Evolutionary conservation across 805 yeast species (phyloP), one percentile per base, ranked within the genome.

Genomic region (Teunomyces cretensis): DNA sequence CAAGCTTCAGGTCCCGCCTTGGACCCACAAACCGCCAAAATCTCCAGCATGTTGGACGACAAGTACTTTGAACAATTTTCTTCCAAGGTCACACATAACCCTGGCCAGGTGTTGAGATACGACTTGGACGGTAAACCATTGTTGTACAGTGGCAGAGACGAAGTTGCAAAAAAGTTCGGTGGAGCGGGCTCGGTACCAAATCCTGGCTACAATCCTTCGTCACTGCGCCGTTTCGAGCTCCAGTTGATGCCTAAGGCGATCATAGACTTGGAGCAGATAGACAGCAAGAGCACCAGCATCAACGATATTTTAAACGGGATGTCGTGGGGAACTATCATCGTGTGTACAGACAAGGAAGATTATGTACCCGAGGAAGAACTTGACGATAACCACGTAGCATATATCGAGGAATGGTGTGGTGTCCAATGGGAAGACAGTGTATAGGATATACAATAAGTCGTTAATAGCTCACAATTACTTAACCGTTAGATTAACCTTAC

Each of bases 281-380:
- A 67, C 54, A 50, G 49, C 9, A 22, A 28, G 30, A 47, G 51
- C 3, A 44, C 42, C 15, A 47, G 51, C 26, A 52, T 50, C 6
- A 58, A 62, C 46, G 75, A 64, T 55, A 68, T 86, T 2, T 55
- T 76, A 35, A 80, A 80, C 30, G 97, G 98, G 9, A 92, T 92
- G 96, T 95, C 92, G 50, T 94, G 99, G 99, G 98, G 97, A 1
- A 87, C 98, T 0, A 86, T 94, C 26, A 68, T 88, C 19, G 86
- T 92, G 1, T 87, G 83, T 33, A 88, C 97, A 0, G 90, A 88
- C 53, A 64, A 67, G 6, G 83, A 80, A 51, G 95, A 88, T 58
- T 80, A 70, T 49, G 65, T 72, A 12, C 84, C 89, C 5, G 61
- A 57, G 28, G 65, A 53, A 44, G 54, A 47, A 19, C 64, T 81